These are phyloP conservation scores for Chimonanthus salicifolius DNA, from an alignment of 164 flowering plant species.

Conservation along the genomic window DNA sequence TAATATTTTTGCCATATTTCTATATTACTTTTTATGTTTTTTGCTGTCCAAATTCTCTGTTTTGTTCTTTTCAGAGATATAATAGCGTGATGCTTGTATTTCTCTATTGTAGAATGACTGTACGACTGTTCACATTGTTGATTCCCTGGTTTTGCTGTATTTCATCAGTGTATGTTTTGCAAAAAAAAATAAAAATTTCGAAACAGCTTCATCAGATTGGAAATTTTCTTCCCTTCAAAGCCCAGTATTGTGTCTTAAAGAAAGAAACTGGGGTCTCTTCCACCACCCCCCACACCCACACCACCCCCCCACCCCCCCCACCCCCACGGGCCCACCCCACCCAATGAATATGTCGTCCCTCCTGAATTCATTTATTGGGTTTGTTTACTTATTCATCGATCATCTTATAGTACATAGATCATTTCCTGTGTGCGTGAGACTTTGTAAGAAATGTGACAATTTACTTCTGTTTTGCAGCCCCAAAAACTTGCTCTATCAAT, in stretches of 20 bases:
- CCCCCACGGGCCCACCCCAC: too few species aligned
- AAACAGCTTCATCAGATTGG: not conserved
- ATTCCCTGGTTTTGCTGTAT: not conserved
- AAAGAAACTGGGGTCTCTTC: not conserved
- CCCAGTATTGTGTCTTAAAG: not conserved
- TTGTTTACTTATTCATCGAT: not conserved
- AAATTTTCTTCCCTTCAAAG: not conserved
- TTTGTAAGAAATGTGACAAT: not conserved
- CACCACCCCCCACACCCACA: not conserved
- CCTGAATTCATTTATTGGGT: not conserved
- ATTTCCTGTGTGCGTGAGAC: not conserved
- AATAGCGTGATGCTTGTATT: not conserved
- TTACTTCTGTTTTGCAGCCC: slow-evolving; percentile 20
- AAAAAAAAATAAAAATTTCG: too few species aligned
- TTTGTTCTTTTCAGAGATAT: too few species aligned
- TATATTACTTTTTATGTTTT: too few species aligned
- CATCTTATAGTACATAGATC: too few species aligned
- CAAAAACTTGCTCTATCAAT: slow-evolving; percentile 26
- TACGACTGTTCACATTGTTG: not conserved
- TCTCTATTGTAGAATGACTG: not conserved
- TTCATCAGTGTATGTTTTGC: not conserved
- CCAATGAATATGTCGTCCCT: not conserved
- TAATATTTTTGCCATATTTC: not conserved
- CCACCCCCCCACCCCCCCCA: not conserved
- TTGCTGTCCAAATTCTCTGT: not conserved